These are phyloP conservation scores for Leccinum ochraceum DNA, from an alignment of 768 basidiomycete species.

Conservation along the genomic window DNA sequence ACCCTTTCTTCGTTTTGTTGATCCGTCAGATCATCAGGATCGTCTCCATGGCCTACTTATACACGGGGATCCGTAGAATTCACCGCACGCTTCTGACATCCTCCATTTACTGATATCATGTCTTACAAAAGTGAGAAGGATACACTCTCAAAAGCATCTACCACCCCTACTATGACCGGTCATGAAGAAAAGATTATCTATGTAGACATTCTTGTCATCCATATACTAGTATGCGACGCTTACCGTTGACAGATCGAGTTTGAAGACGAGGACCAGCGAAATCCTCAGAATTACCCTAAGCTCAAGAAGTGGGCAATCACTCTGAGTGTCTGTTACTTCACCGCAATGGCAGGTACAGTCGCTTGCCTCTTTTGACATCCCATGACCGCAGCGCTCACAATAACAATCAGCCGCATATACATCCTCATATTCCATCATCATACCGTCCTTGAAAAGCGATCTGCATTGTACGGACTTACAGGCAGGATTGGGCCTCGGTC, in stretches of 20 bases:
- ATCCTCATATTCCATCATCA: slow-evolving; percentile 55
- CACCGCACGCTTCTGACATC: neutral
- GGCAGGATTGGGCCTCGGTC: slow-evolving; percentile 47
- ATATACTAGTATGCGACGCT: neutral
- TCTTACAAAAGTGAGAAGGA: slow-evolving; percentile 4
- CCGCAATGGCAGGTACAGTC: slow-evolving; percentile 24
- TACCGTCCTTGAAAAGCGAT: slow-evolving; percentile 51
- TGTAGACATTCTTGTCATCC: slow-evolving; percentile 1
- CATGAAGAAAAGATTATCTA: slow-evolving; percentile 12
- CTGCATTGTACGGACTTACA: slow-evolving; percentile 45
- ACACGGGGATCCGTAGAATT: neutral
- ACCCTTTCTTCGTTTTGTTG: slow-evolving; percentile 1
- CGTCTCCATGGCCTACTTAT: slow-evolving; percentile 17
- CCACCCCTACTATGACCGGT: neutral
- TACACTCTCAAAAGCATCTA: neutral
- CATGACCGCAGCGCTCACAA: neutral
- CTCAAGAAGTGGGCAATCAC: slow-evolving; percentile 46
- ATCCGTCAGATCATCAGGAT: slow-evolving; percentile 2
- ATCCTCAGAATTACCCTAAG: slow-evolving; percentile 39
- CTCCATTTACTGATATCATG: slow-evolving; percentile 9
- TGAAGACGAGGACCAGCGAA: slow-evolving; percentile 39
- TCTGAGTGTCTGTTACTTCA: slow-evolving; percentile 29
- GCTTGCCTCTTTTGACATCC: neutral
- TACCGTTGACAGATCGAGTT: slow-evolving; percentile 39
- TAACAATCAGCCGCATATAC: slow-evolving; percentile 44